A percentile compares a stretch with the other conserved stretches of the same genome.
These are phyloP conservation scores for Yamadazyma mexicana DNA, from an alignment of 1,139 yeast genomes.

Conservation along the genomic window DNA sequence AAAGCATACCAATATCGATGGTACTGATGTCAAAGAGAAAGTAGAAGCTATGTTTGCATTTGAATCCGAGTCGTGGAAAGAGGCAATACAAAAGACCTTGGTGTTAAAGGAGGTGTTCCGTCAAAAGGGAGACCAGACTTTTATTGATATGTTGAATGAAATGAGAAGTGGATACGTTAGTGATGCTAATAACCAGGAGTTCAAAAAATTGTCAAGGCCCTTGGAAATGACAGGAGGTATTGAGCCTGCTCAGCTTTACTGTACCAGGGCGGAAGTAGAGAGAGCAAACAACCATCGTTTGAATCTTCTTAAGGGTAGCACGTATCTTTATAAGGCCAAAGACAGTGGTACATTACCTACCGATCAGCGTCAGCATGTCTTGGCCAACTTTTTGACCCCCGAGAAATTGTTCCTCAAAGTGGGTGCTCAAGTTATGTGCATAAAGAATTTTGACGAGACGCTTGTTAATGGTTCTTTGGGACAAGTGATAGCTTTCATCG, in stretches of 20 bases:
- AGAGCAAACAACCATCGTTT: slow-evolving; percentile 65
- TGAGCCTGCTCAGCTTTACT: slow-evolving; percentile 82
- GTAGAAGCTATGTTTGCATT: slow-evolving; percentile 61
- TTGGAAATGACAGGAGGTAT: slow-evolving; percentile 65
- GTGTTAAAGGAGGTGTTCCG: slow-evolving; percentile 82
- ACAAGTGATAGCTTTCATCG: slow-evolving; percentile 53
- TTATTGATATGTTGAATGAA: slow-evolving; percentile 84
- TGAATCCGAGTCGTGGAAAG: slow-evolving; percentile 74
- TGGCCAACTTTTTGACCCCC: slow-evolving; percentile 76
- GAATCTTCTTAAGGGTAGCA: slow-evolving; percentile 47
- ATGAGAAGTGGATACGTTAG: slow-evolving; percentile 75
- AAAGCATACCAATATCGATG: slow-evolving; percentile 24
- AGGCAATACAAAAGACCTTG: slow-evolving; percentile 63
- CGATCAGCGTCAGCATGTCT: slow-evolving; percentile 41
- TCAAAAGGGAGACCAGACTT: slow-evolving; percentile 77
- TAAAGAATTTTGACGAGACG: slow-evolving; percentile 83
- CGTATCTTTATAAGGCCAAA: slow-evolving; percentile 49
- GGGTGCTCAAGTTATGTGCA: slow-evolving; percentile 95
- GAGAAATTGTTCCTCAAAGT: slow-evolving; percentile 59
- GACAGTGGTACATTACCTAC: slow-evolving; percentile 64
- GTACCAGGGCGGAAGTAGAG: slow-evolving; percentile 85
- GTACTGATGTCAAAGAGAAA: slow-evolving; percentile 18
- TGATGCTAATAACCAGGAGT: slow-evolving; percentile 52
- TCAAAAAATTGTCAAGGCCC: slow-evolving; percentile 56
- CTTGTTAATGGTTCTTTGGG: slow-evolving; percentile 95